Base-by-base conservation (phyloP, 352 stramenopile genomes). In the Globisporangium echinulatum region DNA sequence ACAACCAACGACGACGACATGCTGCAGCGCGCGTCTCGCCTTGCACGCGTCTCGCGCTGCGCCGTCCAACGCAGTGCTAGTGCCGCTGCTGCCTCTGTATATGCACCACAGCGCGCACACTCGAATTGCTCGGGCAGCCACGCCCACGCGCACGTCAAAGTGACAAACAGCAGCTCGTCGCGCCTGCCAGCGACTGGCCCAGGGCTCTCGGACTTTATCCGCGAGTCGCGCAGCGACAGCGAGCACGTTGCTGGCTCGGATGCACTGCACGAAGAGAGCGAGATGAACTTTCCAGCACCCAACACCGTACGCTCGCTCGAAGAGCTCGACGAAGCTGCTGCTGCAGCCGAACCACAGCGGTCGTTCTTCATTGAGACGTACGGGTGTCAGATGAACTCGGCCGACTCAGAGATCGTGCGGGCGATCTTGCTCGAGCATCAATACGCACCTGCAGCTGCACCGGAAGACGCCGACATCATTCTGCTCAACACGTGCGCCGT, bases 311-410 rank as follows among this genome's bases (percentile, higher is more conserved):
- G 70, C 10, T 82, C 75, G 40, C 70, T 91, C 10, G 70, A 92
- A 37, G 76, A 90, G 33, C 64, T 80, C 48, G 75, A 85, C 39
- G 60, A 74, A 8, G 52, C 68, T n/a, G 14, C 52, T 40, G 15
- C 55, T 13, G 51, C 15, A 50, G 19, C 49, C 44, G 19, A 38
- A 37, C 3, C 40, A 38, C 48, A 53, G 14, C 69, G 74, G 19
- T 85, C 78, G 46, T 94, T 94, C 64, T 90, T 79, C 68, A 92
- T 94, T 49, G 85, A 94, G 64, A 99, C 96, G 11, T 99, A 99
- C 77, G 97, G 97, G 8, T 99, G 97, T 83, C 96, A 99, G 83
- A 99, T 99, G 97, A 99, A 99, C 77, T 94, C 98, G 53, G 94
- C 91, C 60, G 97, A 99, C 78, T 98, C 88, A 54, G 97, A 99